A percentile compares a stretch with the other conserved stretches of the same genome.
phyloP scores from a whole-genome alignment of 257 asterid species.

The Eucommia ulmoides region DNA sequence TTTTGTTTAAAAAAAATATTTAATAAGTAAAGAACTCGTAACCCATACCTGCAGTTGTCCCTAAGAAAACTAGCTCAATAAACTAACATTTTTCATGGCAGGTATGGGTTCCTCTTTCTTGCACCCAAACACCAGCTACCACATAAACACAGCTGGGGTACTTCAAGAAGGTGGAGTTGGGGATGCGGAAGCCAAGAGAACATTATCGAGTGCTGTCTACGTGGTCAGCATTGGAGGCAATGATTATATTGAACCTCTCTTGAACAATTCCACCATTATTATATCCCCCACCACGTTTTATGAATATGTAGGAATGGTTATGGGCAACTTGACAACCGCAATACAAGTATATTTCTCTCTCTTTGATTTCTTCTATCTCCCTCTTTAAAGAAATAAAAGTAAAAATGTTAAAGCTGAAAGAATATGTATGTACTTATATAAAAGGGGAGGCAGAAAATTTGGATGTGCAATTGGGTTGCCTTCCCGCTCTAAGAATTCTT shows the following conservation, averaged over 20 bases:
- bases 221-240: constrained; percentile 51
- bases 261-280: constrained; percentile 27
- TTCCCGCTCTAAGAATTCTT: constrained; percentile 43
- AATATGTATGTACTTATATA: no score
- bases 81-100: no score
- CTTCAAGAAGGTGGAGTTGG: constrained; percentile 29
- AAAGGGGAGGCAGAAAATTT: constrained; percentile 48
- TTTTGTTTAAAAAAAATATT: neutral
- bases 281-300: constrained; percentile 11
- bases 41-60: constrained; percentile 21
- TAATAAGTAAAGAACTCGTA: constrained; percentile 3
- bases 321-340: constrained; percentile 25
- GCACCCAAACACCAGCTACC: no score
- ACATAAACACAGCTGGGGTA: constrained; percentile 29
- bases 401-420: no score
- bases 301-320: constrained; percentile 34
- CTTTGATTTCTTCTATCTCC: no score
- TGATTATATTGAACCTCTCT: constrained; percentile 38
- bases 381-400: no score
- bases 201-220: constrained; percentile 30
- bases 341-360: constrained; percentile 23
- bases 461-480: constrained; percentile 57
- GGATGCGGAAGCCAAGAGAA: constrained; percentile 6
- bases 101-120: no score
- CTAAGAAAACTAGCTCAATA: constrained; percentile 59